Evolutionary conservation across 2,329 filamentous ascomycete species (phyloP).

Genomic region (Monascus ruber): DNA sequence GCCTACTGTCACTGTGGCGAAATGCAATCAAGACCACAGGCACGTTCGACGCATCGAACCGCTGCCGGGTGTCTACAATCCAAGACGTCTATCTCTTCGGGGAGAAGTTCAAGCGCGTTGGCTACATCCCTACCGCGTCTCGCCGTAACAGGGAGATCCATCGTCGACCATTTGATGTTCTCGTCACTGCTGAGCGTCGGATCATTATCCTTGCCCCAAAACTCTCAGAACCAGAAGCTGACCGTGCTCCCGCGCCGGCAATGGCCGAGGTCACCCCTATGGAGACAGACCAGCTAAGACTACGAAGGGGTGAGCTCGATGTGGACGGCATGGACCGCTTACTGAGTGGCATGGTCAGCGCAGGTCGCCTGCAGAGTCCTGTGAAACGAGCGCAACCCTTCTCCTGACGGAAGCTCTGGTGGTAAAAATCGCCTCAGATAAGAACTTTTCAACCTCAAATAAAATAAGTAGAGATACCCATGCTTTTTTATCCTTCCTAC

Average conservation of each 20-base stretch:
- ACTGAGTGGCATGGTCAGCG: conserved; percentile 30
- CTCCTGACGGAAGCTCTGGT: conserved; percentile 9
- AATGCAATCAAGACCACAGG: conserved; percentile 26
- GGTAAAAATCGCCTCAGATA: too few species aligned
- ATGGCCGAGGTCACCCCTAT: conserved; percentile 9
- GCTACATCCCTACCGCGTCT: conserved; percentile 21
- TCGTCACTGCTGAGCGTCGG: conserved; percentile 31
- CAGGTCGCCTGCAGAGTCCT: conserved; percentile 21
- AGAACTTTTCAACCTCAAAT: conserved; percentile 1
- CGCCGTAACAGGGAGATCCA: conserved; percentile 13
- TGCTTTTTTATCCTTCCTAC: conserved; percentile 5
- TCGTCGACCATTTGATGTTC: conserved; percentile 22
- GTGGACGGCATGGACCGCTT: conserved; percentile 38
- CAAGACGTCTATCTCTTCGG: conserved; percentile 29
- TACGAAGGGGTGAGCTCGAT: conserved; percentile 34
- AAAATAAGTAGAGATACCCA: conserved; percentile 18
- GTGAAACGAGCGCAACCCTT: conserved; percentile 27
- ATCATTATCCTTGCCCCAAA: conserved; percentile 26
- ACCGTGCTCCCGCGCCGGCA: conserved; percentile 2
- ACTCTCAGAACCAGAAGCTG: conserved; percentile 15
- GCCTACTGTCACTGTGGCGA: conserved; percentile 34
- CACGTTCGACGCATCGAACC: conserved; percentile 28
- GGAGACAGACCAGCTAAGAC: conserved; percentile 30
- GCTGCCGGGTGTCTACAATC: conserved; percentile 27
- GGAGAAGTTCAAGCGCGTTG: conserved; percentile 28